A percentile compares a stretch with the other conserved stretches of the same genome.
Evolutionary conservation across 2,329 filamentous ascomycete species (phyloP).

Genomic region (Epichloe amarillans): DNA sequence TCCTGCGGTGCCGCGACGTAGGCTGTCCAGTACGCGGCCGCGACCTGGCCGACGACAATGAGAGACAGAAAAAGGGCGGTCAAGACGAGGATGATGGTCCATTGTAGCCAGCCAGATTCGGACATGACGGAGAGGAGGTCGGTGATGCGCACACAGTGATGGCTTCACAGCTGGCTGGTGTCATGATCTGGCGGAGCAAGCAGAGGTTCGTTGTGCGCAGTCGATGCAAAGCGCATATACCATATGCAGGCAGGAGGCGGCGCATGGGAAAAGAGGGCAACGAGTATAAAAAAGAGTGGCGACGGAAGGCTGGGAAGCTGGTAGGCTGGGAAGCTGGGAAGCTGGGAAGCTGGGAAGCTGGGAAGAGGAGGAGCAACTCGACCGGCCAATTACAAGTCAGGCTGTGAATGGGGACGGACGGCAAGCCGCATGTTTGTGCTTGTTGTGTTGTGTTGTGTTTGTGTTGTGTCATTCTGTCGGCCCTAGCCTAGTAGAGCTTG

Average conservation of each 20-base stretch:
- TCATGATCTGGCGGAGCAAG: conserved; percentile 4
- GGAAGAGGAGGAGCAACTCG: conserved; percentile 3
- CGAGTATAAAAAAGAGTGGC: neutral
- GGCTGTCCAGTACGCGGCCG: conserved; percentile 38
- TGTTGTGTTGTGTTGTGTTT: conserved; percentile 2
- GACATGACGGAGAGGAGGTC: conserved; percentile 29
- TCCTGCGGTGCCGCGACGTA: conserved; percentile 46
- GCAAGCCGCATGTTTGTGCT: neutral
- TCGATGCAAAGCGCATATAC: conserved; percentile 1
- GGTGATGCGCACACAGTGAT: conserved; percentile 9
- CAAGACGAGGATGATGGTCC: conserved; percentile 44
- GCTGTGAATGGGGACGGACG: conserved; percentile 1
- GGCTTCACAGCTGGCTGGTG: conserved; percentile 4
- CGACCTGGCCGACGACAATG: conserved; percentile 38
- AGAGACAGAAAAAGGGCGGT: conserved; percentile 44
- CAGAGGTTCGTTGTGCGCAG: neutral
- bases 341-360: neutral
- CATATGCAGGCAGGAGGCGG: conserved; percentile 2
- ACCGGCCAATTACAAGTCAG: conserved; percentile 1
- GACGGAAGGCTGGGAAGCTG: conserved; percentile 2
- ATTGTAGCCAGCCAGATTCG: conserved; percentile 37
- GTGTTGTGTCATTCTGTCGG: conserved; percentile 1
- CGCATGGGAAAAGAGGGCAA: neutral
- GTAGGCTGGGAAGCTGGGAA: neutral
- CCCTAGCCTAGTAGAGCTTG: too few species aligned